Conservation (phyloP, 768 basidiomycete genomes). For the Amyloporia xantha region DNA sequence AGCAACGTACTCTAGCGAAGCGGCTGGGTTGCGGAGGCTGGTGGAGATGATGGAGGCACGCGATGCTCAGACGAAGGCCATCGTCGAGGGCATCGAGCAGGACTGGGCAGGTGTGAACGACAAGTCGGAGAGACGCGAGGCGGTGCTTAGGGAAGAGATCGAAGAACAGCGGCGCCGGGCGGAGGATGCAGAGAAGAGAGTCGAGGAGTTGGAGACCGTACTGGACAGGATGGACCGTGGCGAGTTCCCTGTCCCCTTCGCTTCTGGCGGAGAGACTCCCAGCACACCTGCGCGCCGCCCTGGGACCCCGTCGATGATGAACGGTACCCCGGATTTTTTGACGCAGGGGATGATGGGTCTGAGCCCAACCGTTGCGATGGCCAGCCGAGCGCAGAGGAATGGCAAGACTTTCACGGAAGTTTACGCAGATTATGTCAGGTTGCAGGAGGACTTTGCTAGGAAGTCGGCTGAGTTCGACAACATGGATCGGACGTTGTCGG, state of each 20-base stretch:
- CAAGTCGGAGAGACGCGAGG: slow-evolving; percentile 62
- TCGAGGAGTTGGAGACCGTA: slow-evolving; percentile 69
- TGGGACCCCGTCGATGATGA: slow-evolving; percentile 41
- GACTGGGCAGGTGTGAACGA: slow-evolving; percentile 76
- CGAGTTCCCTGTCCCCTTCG: slow-evolving; percentile 56
- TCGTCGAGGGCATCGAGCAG: slow-evolving; percentile 74
- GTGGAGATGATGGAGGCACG: slow-evolving; percentile 83
- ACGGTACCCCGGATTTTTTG: slow-evolving; percentile 33
- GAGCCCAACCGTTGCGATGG: slow-evolving; percentile 86
- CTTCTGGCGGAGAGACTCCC: slow-evolving; percentile 11
- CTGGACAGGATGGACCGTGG: slow-evolving; percentile 65
- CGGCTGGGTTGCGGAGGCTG: slow-evolving; percentile 63
- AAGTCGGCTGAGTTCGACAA: slow-evolving; percentile 80
- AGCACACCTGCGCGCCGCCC: slow-evolving; percentile 26
- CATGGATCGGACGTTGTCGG: slow-evolving; percentile 74
- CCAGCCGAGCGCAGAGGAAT: slow-evolving; percentile 68
- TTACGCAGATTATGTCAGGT: slow-evolving; percentile 81
- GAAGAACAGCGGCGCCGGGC: slow-evolving; percentile 64
- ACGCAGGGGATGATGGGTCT: slow-evolving; percentile 58
- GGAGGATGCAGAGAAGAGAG: slow-evolving; percentile 63
- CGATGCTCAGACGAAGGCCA: slow-evolving; percentile 76
- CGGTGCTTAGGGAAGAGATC: slow-evolving; percentile 58
- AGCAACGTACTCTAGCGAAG: slow-evolving; percentile 73
- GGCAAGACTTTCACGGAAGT: slow-evolving; percentile 94
- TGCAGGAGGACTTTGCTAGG: slow-evolving; percentile 74